Evolutionary conservation across 495 filamentous ascomycete genomes (phyloP), one percentile per base, ranked within the genome.

Genomic region (Schizothecium vesticola): DNA sequence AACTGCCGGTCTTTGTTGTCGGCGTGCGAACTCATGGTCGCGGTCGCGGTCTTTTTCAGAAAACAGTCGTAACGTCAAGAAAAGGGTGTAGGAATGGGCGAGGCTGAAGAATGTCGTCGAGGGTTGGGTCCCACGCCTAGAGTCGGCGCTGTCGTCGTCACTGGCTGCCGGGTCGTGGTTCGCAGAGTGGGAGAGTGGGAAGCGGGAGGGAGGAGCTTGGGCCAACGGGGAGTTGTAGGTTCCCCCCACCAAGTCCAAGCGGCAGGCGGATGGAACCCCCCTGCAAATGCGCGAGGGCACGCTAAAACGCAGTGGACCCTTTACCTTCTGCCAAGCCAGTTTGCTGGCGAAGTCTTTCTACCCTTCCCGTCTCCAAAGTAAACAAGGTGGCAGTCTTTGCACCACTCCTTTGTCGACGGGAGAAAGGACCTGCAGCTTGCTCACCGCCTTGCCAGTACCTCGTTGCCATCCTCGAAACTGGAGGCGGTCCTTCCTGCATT

Each of bases 1-100:
- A 99, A 97, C 78, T 98, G 90, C 71, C 96, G 87, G 80, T 97
- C 92, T 82, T 97, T 91, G 80, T 88, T 90, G 61, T 86, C 83
- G 57, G 87, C 84, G 22, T 87, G 79, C 28, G 86, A 81, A 69
- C 86, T 77, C 76, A 88, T 86, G 25, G 21, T 63, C 43, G 43
- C 43, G 51, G 21, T 59, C 33, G n/a, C n/a, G n/a, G n/a, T n/a
- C n/a, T n/a, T 22, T 57, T n/a, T n/a, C 10, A 9, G 29, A 12
- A 33, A 59, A 23, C 23, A 19, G 55, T 7, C 28, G 25, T 26
- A 4, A n/a, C 12, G 23, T 29, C 60, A 16, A 9, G 19, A 21
- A 7, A 13, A 10, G 60, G 21, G 6, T 33, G 28, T 25, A 22
- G 60, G 31, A n/a, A 31, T 13, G 58, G 61, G 31, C 31, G 61